Evolutionary conservation across 73 alveolate species (phyloP).

Genomic region (Paraurostyla sp.): DNA sequence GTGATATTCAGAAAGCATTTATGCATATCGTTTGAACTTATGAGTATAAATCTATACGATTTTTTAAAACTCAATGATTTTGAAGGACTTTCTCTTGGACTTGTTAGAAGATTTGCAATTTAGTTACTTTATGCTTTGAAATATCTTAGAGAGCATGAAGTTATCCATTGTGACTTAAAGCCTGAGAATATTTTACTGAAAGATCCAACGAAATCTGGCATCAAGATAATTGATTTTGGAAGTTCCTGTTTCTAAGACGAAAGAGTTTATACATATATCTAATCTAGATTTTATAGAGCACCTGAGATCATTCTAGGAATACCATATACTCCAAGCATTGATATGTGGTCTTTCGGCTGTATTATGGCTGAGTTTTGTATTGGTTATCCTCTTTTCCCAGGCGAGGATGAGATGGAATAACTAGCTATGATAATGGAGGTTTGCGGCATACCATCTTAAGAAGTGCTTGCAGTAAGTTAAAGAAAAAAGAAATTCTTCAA

Average conservation of each 20-base stretch:
- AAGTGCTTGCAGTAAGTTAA: constrained; percentile 49
- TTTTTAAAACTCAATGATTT: constrained; percentile 82
- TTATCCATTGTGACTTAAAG: constrained; percentile 84
- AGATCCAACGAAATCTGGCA: constrained; percentile 78
- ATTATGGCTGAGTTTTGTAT: constrained; percentile 75
- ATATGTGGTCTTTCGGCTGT: constrained; percentile 98
- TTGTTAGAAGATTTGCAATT: constrained; percentile 81
- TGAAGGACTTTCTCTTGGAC: constrained; percentile 79
- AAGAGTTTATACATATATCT: constrained; percentile 70
- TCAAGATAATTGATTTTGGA: constrained; percentile 94
- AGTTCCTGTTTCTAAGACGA: constrained; percentile 80
- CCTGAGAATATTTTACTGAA: constrained; percentile 88
- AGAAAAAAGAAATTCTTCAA: constrained; percentile 74
- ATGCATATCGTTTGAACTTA: constrained; percentile 86
- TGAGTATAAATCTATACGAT: constrained; percentile 88
- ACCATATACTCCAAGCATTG: constrained; percentile 92
- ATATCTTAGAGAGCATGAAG: constrained; percentile 58
- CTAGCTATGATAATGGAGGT: constrained; percentile 90
- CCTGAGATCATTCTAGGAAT: constrained; percentile 87
- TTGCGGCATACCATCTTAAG: constrained; percentile 82
- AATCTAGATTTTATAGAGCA: constrained; percentile 69
- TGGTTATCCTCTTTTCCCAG: constrained; percentile 94
- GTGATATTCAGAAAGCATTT: constrained; percentile 80
- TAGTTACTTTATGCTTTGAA: constrained; percentile 75
- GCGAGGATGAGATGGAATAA: constrained; percentile 92